Evolutionary conservation across 331 rosid genomes (phyloP), one percentile per base, ranked within the genome.

Genomic region (Rhamnella rubrinervis): DNA sequence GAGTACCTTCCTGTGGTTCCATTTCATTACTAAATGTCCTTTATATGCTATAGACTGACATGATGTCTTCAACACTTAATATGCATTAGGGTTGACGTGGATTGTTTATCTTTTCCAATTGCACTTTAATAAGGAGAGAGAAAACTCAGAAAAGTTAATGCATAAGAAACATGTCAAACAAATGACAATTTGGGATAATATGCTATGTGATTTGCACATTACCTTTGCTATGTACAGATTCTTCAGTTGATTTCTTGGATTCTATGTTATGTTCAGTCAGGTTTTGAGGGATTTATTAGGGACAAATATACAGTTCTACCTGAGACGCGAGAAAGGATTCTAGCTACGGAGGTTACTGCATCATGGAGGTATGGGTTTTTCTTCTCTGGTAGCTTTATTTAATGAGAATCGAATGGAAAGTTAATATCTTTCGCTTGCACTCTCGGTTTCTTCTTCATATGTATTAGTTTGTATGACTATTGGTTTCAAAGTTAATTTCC

Each of bases 301-400:
- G 98, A 93, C 75, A 81, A 80, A 73, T 87, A 91, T 84, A 93
- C 98, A 14, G 86, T 52, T 68, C 98, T 93, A 73, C 97, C 98
- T 59, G 97, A 91, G 47, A 89, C 96, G 35, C 87, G 83, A 35
- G 97, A 93, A 77, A 90, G 98, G 80, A 81, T 93, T 61, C 78
- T 93, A 44, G 98, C 98, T 16, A 89, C 98, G 53, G 97, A 91
- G 84, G 85, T 93, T 66, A 84, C 97, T 31, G 89, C 95, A 9
- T 59, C 77, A 9, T 93, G 97, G 98, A 91, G 92, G 98, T 93
- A 73, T 63, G 65, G 6, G 23, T 23, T 68, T 69, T 20, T 38
- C 28, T 12, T 11, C 40, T 17, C 9, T 23, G 51, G 14, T 35
- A 9, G 11, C 28, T 8, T 31, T 14, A 64, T 58, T 50, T 38